A percentile compares a stretch with the other conserved stretches of the same genome.
phyloP scores from a whole-genome alignment of 306 rosid species.

The Psophocarpus tetragonolobus region DNA sequence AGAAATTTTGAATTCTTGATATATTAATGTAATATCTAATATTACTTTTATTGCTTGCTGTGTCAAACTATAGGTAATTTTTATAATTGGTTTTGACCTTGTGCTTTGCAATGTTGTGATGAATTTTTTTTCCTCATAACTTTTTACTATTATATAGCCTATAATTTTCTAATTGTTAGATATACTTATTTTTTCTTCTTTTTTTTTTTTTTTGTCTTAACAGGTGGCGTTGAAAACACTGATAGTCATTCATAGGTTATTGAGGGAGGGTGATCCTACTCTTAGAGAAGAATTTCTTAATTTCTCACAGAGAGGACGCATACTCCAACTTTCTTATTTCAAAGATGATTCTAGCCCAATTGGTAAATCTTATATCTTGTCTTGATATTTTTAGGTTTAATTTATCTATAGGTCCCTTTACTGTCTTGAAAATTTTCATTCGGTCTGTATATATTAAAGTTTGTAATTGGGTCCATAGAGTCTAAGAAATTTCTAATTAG shows the following conservation, averaged over 20 bases:
- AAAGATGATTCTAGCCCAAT: conserved; percentile 87
- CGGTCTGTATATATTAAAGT: background rate
- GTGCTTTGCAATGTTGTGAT: background rate
- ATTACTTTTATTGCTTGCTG: background rate
- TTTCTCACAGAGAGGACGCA: conserved; percentile 62
- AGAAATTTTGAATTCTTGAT: background rate
- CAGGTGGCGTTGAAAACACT: conserved; percentile 81
- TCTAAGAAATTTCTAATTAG: background rate
- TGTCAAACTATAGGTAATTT: background rate
- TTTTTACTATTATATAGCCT: background rate
- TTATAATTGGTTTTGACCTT: background rate
- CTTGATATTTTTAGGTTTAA: background rate
- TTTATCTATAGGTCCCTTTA: background rate
- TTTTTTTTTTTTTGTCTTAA: conserved; percentile 9
- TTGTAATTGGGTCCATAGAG: background rate
- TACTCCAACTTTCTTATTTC: conserved; percentile 83
- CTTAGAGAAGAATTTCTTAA: conserved; percentile 75
- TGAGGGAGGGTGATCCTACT: conserved; percentile 84
- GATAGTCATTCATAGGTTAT: conserved; percentile 68
- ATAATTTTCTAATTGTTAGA: background rate
- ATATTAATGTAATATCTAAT: background rate
- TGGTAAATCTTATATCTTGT: conserved; percentile 48
- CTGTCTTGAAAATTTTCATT: background rate
- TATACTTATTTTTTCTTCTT: conserved; percentile 3
- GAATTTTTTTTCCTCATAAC: background rate